These are phyloP conservation scores for Vanderwaltozyma yarrowii DNA, from an alignment of 805 yeast species.

Conservation along the genomic window DNA sequence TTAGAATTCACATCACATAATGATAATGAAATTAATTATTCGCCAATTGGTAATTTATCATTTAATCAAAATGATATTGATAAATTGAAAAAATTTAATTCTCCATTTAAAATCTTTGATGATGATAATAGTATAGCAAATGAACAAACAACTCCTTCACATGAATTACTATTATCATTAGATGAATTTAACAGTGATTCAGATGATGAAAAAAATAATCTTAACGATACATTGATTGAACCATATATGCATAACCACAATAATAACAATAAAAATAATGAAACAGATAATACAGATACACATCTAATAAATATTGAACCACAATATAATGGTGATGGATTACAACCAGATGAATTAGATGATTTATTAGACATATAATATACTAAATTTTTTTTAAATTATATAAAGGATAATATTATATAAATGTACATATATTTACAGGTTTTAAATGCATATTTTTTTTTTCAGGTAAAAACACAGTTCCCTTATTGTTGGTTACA, in stretches of 20 bases:
- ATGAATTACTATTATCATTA: not conserved
- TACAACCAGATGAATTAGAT: slow-evolving; percentile 17
- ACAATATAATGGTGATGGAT: slow-evolving; percentile 18
- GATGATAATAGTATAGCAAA: slow-evolving; percentile 5
- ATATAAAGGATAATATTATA: not conserved
- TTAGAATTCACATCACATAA: slow-evolving; percentile 40
- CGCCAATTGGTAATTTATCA: slow-evolving; percentile 38
- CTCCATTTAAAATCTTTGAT: slow-evolving; percentile 11
- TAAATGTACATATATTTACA: not conserved
- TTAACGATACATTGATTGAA: slow-evolving; percentile 1
- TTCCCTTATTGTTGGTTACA: slow-evolving; percentile 32
- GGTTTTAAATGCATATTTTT: not conserved
- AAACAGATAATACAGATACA: not conserved
- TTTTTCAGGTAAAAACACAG: no score
- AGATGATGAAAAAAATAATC: slow-evolving; percentile 19
- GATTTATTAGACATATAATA: slow-evolving; percentile 10
- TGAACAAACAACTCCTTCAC: no score
- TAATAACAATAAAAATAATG: not conserved
- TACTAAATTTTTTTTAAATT: not conserved
- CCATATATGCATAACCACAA: not conserved
- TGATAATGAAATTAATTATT: slow-evolving; percentile 31
- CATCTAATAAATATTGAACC: slow-evolving; percentile 10
- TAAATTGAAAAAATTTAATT: slow-evolving; percentile 14
- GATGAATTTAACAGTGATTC: slow-evolving; percentile 14
- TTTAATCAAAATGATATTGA: slow-evolving; percentile 27